Evolutionary conservation across 352 stramenopile genomes (phyloP).

Genomic region (Phytophthora melonis): DNA sequence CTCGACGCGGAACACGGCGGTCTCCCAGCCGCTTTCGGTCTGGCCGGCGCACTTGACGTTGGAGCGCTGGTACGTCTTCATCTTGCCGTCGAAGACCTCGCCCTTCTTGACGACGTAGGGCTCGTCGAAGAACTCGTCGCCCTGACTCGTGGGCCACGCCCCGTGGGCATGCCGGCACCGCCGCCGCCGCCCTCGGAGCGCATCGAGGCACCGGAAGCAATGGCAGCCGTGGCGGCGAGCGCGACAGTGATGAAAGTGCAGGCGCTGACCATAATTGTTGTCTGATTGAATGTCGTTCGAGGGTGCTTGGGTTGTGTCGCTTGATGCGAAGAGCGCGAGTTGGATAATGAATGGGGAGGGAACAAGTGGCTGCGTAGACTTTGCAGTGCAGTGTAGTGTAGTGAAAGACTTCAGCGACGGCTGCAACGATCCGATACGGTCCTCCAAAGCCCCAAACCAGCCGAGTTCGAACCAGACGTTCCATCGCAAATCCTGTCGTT

Average conservation of each 20-base stretch:
- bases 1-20: conserved; percentile 50
- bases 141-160: conserved; percentile 31
- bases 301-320: conserved; percentile 8
- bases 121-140: conserved; percentile 35
- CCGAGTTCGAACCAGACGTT: neutral
- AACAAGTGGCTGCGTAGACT: neutral
- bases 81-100: conserved; percentile 44
- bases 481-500: conserved; percentile 34
- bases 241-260: conserved; percentile 19
- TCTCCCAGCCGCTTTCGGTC: conserved; percentile 36
- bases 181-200: conserved; percentile 17
- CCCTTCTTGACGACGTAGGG: conserved; percentile 43
- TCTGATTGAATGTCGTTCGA: too few species aligned
- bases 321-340: conserved; percentile 23
- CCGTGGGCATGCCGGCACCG: conserved; percentile 31
- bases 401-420: neutral
- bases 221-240: conserved; percentile 19
- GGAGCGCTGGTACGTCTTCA: conserved; percentile 34
- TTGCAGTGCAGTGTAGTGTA: conserved; percentile 1
- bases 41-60: conserved; percentile 57
- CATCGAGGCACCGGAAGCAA: conserved; percentile 32
- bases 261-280: conserved; percentile 38
- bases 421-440: conserved; percentile 1
- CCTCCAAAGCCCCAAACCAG: neutral
- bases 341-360: conserved; percentile 17